A percentile compares a stretch with the other conserved stretches of the same genome.
These are phyloP conservation scores for Yarrowia porcina DNA, from an alignment of 805 yeast species.

Conservation along the genomic window DNA sequence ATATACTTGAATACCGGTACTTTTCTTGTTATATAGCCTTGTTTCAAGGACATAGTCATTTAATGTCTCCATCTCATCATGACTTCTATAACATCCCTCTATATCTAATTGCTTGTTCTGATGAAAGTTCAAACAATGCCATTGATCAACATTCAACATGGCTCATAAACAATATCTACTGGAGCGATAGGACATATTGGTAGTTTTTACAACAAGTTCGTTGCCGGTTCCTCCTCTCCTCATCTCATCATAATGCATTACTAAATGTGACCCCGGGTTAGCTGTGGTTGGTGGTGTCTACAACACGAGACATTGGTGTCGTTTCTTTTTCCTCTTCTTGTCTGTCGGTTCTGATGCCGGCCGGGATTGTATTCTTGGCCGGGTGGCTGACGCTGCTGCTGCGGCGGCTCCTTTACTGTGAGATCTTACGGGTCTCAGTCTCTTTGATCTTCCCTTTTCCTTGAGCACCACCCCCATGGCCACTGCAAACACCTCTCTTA, in stretches of 20 bases:
- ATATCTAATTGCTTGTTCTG: no score
- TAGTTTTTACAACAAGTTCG: no score
- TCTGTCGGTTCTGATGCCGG: not conserved
- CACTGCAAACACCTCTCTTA: conserved; percentile 62
- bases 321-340: conserved; percentile 17
- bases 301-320: conserved; percentile 6
- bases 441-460: conserved; percentile 9
- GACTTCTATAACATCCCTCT: no score
- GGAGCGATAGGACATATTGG: no score
- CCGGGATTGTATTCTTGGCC: not conserved
- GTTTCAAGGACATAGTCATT: no score
- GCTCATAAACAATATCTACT: no score
- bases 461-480: conserved; percentile 45
- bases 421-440: not conserved
- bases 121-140: no score
- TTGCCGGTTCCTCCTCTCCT: not conserved
- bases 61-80: no score
- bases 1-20: no score
- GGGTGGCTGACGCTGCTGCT: conserved; percentile 16
- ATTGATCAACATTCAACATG: no score
- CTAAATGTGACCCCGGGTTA: not conserved
- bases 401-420: conserved; percentile 11
- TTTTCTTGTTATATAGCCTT: no score
- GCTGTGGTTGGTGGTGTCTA: not conserved
- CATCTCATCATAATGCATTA: not conserved